phyloP scores from a whole-genome alignment of 805 yeast genomes.

The Naumovozyma castellii region DNA sequence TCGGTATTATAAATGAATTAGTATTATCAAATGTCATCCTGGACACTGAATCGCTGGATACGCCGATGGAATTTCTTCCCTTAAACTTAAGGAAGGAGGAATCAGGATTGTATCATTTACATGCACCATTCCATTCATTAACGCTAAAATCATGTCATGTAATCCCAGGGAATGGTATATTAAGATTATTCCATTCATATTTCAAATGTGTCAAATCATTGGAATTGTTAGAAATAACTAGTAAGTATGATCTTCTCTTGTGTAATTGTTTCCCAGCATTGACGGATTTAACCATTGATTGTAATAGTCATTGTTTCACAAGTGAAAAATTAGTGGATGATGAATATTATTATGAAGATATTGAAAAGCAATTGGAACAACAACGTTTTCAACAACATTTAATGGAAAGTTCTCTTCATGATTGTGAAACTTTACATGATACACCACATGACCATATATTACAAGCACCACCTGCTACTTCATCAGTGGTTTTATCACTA shows the following conservation, averaged over 20 bases:
- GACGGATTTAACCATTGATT: slow-evolving; percentile 36
- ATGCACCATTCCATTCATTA: slow-evolving; percentile 31
- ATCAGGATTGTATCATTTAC: slow-evolving; percentile 20
- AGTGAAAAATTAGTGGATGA: slow-evolving; percentile 17
- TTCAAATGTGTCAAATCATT: slow-evolving; percentile 35
- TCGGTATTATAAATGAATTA: slow-evolving; percentile 37
- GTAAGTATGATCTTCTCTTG: slow-evolving; percentile 40
- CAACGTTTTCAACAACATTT: slow-evolving; percentile 1
- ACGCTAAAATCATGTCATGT: slow-evolving; percentile 30
- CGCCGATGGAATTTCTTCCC: slow-evolving; percentile 30
- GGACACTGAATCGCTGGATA: slow-evolving; percentile 33
- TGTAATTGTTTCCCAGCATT: slow-evolving; percentile 38
- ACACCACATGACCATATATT: slow-evolving; percentile 10
- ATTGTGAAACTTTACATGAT: slow-evolving; percentile 22
- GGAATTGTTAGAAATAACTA: slow-evolving; percentile 32
- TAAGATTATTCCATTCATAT: slow-evolving; percentile 29
- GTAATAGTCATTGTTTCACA: slow-evolving; percentile 38
- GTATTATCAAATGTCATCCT: slow-evolving; percentile 39
- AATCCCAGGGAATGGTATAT: slow-evolving; percentile 31
- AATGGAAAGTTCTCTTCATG: slow-evolving; percentile 3
- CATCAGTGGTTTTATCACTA: slow-evolving; percentile 21
- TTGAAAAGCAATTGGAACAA: background rate
- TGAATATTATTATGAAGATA: slow-evolving; percentile 16
- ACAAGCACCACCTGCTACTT: slow-evolving; percentile 29
- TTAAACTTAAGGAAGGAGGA: slow-evolving; percentile 16